phyloP scores from a whole-genome alignment of 306 rosid genomes.

The Elaeagnus macrophylla region DNA sequence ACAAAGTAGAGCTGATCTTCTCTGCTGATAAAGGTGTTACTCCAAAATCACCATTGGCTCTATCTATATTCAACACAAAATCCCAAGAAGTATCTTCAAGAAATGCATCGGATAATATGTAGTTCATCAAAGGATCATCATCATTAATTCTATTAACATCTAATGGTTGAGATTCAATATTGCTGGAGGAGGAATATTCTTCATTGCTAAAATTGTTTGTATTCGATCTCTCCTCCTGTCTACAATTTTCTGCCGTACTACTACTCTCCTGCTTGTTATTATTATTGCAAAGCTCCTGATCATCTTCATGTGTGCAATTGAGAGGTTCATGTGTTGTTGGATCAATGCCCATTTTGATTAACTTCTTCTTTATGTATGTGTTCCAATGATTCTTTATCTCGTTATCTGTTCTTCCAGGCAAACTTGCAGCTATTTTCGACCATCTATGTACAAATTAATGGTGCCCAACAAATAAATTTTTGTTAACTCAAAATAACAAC shows the following conservation, averaged over 20 bases:
- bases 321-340: conserved; percentile 74
- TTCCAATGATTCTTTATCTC: conserved; percentile 94
- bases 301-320: conserved; percentile 1
- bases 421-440: conserved; percentile 81
- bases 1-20: conserved; percentile 19
- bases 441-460: conserved; percentile 29
- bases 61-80: conserved; percentile 15
- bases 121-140: conserved; percentile 25
- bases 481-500: too few species aligned
- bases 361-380: conserved; percentile 77
- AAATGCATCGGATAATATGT: conserved; percentile 22
- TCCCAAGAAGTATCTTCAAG: conserved; percentile 24
- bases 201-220: not conserved
- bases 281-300: not conserved
- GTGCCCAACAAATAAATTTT: too few species aligned
- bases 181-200: conserved; percentile 13
- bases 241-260: not conserved
- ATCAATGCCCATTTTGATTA: conserved; percentile 73
- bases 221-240: not conserved
- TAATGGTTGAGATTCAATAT: conserved; percentile 16
- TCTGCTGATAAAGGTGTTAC: conserved; percentile 14
- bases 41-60: conserved; percentile 19
- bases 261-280: not conserved
- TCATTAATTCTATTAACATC: not conserved
- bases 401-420: conserved; percentile 86